Evolutionary conservation across 1,284 basidiomycete genomes (phyloP), one percentile per base, ranked within the genome.

Genomic region (Ganoderma boninense): DNA sequence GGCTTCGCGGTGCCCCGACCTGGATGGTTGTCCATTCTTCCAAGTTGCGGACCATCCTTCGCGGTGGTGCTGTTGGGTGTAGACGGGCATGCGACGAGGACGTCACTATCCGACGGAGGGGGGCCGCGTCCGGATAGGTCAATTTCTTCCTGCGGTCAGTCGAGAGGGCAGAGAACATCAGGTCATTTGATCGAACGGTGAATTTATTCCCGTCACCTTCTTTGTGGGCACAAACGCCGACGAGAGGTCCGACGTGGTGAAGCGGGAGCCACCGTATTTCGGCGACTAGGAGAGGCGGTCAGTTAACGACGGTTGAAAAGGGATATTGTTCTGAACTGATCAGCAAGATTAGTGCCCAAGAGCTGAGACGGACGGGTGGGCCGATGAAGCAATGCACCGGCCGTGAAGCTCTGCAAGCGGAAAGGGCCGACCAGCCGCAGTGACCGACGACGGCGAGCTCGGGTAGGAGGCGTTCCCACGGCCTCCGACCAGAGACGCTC

Each of bases 181-280:
- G 52, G 52, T 26, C 11, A 14, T 63, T 44, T 68, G 62, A 63
- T 68, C 64, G 46, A 26, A 46, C 42, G 59, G 29, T 20, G 35
- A 26, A 49, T 43, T 59, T 43, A 35, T 56, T 29, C 54, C 44
- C 62, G 40, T n/a, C 62, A 64, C 62, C 54, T 62, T 63, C 49
- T 63, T 38, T 68, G 66, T 63, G 62, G 23, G 60, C 23, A 57
- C 66, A 68, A 68, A 49, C 66, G 66, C 66, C 66, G 38, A 60
- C n/a, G n/a, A 38, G 35, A 20, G 14, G 32, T 46, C 43, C n/a
- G 35, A 60, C 7, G 20, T 46, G 56, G 23, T 43, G 5, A n/a
- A 32, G 20, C 13, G 40, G 13, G 6, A 43, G 29, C 18, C 13
- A 29, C 13, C 38, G 38, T 38, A n/a, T 11, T 43, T 35, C 38